phyloP scores from a whole-genome alignment of 75 land plant species.

The Sequoia sempervirens region DNA sequence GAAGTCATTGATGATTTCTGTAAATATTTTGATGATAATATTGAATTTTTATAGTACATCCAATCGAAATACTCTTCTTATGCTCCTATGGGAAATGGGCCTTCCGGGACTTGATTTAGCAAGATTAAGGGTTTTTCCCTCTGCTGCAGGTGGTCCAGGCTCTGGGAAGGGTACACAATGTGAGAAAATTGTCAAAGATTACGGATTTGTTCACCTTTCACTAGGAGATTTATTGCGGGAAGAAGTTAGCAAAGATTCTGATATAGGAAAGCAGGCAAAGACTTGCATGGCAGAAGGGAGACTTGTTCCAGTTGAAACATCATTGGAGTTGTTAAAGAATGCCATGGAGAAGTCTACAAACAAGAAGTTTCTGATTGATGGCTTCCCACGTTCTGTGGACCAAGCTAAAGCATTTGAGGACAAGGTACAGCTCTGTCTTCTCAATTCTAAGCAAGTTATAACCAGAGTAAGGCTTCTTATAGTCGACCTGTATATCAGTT shows the following conservation, averaged over 20 bases:
- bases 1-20: too few relatives aligned
- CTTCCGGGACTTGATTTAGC: neutral
- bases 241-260: too few relatives aligned
- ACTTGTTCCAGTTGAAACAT: too few relatives aligned
- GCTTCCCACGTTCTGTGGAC: too few relatives aligned
- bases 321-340: slow-evolving; percentile 8
- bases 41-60: neutral
- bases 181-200: slow-evolving; percentile 34
- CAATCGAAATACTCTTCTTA: neutral
- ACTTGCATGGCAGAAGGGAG: too few relatives aligned
- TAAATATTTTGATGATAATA: too few relatives aligned
- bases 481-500: neutral
- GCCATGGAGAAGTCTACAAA: slow-evolving; percentile 18
- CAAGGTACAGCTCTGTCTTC: neutral
- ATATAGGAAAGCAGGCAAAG: too few relatives aligned
- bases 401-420: too few relatives aligned
- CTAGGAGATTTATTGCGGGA: too few relatives aligned
- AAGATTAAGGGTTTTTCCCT: too few relatives aligned
- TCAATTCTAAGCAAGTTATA: neutral
- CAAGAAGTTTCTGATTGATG: too few relatives aligned
- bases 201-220: too few relatives aligned
- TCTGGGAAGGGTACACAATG: slow-evolving; percentile 50
- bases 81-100: neutral
- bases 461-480: neutral
- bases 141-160: slow-evolving; percentile 17